Evolutionary conservation across 2,329 filamentous ascomycete species (phyloP).

Genomic region (Sporothrix mexicana): DNA sequence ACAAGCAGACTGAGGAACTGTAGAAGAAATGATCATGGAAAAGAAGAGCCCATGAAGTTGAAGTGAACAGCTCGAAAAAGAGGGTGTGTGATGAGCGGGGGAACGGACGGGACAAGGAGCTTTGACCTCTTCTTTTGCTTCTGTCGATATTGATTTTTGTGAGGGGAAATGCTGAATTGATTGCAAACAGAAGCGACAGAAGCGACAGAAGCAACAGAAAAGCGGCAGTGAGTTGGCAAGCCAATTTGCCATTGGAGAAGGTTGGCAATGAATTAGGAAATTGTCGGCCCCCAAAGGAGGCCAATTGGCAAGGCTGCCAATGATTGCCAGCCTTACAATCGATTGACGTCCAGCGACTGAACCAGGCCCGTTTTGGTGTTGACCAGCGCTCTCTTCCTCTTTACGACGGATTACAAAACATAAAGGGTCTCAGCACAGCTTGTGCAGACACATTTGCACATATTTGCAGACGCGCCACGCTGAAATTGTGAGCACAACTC

Average conservation of each 20-base stretch:
- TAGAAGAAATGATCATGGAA: too few relatives aligned
- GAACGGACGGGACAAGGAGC: neutral
- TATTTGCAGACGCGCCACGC: neutral
- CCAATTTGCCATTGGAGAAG: neutral
- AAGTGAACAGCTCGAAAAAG: neutral
- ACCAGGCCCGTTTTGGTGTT: neutral
- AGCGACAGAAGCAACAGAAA: neutral
- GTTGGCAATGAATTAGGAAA: neutral
- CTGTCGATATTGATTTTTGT: neutral
- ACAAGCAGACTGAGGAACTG: neutral
- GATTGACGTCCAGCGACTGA: neutral
- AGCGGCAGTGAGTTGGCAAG: neutral
- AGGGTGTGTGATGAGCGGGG: constrained; percentile 13
- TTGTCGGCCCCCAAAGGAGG: neutral
- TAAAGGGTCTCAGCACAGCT: constrained; percentile 19
- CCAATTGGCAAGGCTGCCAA: constrained; percentile 17
- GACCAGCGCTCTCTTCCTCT: neutral
- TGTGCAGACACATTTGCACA: neutral
- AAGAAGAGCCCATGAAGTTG: too few relatives aligned
- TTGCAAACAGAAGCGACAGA: neutral
- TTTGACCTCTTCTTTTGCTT: constrained; percentile 19
- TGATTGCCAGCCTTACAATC: neutral
- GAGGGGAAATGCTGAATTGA: neutral
- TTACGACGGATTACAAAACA: neutral
- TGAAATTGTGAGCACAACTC: neutral